These are phyloP conservation scores for Lentinula sp. DNA, from an alignment of 768 basidiomycete genomes.

Conservation along the genomic window DNA sequence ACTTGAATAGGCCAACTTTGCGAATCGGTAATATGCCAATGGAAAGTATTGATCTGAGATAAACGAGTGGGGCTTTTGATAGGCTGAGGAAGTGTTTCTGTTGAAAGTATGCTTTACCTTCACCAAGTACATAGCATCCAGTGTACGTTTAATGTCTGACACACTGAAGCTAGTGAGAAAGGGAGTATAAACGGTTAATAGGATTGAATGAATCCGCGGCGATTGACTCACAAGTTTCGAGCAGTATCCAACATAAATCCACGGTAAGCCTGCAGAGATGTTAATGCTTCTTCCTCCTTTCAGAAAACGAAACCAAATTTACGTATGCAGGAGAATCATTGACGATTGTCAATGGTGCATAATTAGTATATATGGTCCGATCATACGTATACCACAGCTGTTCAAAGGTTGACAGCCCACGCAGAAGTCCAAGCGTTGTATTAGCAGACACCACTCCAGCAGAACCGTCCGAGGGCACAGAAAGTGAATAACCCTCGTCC, in stretches of 20 bases:
- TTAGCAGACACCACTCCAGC: conserved; percentile 52
- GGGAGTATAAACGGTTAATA: not conserved
- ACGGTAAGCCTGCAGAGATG: conserved; percentile 50
- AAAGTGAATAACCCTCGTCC: conserved; percentile 56
- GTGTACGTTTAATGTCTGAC: conserved; percentile 31
- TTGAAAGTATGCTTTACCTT: conserved; percentile 32
- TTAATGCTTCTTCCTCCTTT: not conserved
- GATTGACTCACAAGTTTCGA: conserved; percentile 55
- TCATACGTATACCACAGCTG: conserved; percentile 58
- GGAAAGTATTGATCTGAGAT: conserved; percentile 61
- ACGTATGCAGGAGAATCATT: conserved; percentile 64
- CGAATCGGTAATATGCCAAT: conserved; percentile 83
- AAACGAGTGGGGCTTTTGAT: not conserved
- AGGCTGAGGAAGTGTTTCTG: no score
- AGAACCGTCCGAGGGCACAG: conserved; percentile 46
- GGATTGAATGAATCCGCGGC: not conserved
- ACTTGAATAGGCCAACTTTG: conserved; percentile 76
- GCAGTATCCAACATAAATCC: conserved; percentile 80
- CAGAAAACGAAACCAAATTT: conserved; percentile 16
- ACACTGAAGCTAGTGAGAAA: not conserved
- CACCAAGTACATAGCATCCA: conserved; percentile 74
- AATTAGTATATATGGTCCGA: conserved; percentile 43
- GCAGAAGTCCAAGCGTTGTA: conserved; percentile 59
- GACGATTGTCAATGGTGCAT: conserved; percentile 50
- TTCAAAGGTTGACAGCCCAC: conserved; percentile 74